Evolutionary conservation across 208 protist species (phyloP).

Genomic region (Balamuthia mandrillaris): DNA sequence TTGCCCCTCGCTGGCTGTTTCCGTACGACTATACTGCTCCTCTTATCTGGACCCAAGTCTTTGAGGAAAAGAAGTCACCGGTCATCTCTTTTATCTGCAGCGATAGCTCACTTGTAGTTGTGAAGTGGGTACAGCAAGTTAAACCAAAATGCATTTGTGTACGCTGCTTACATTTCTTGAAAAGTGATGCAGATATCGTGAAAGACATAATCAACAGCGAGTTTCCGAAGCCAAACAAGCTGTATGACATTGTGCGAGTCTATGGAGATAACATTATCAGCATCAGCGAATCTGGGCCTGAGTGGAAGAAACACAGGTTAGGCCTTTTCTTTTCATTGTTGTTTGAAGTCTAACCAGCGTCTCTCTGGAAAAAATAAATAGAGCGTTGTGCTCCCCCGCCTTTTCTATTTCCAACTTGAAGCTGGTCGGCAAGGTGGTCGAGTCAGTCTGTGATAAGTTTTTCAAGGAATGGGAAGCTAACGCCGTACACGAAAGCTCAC

Average conservation of each 20-base stretch:
- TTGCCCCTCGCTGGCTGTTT: no score
- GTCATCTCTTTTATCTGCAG: no score
- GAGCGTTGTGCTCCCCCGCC: background rate
- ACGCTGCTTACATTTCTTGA: no score
- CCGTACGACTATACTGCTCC: no score
- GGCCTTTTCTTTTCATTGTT: background rate
- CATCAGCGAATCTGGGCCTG: background rate
- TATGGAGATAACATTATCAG: background rate
- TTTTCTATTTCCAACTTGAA: background rate
- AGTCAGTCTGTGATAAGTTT: background rate
- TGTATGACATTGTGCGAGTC: background rate
- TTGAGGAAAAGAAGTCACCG: no score
- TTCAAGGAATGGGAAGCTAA: background rate
- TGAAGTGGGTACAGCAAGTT: no score
- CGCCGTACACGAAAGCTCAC: no score
- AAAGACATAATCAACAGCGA: no score
- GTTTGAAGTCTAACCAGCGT: background rate
- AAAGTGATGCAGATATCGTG: no score
- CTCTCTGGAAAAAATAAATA: background rate
- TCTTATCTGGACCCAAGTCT: no score
- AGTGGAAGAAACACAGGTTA: background rate
- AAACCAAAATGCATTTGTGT: no score
- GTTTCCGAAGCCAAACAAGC: background rate
- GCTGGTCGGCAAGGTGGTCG: background rate
- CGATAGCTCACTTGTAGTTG: no score